phyloP scores from a whole-genome alignment of 371 early-diverging fungal genomes.

The Mucor ambiguus region DNA sequence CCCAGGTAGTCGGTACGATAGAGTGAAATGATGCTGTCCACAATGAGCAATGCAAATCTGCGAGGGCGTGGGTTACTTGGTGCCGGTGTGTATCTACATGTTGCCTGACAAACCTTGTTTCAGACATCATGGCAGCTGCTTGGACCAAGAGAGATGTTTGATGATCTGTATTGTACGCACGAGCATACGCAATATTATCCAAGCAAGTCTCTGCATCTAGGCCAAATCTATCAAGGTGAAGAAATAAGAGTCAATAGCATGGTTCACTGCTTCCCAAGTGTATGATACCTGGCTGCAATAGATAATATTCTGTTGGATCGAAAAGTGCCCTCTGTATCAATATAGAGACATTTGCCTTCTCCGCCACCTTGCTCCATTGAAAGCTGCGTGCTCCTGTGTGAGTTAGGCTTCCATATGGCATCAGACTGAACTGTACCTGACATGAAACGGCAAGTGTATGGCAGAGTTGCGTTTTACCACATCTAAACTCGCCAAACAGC shows the following conservation, averaged over 20 bases:
- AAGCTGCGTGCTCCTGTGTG: constrained; percentile 57
- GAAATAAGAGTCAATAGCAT: background rate
- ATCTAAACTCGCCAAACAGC: constrained; percentile 98
- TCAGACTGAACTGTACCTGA: constrained; percentile 62
- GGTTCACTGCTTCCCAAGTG: background rate
- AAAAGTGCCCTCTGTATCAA: constrained; percentile 99
- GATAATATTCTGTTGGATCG: constrained; percentile 92
- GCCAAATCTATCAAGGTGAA: constrained; percentile 50
- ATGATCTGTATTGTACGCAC: constrained; percentile 99
- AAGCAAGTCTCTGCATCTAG: constrained; percentile 90
- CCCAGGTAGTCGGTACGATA: constrained; percentile 99
- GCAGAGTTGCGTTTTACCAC: constrained; percentile 98
- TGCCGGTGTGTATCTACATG: background rate
- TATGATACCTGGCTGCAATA: constrained; percentile 89
- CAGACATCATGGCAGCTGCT: constrained; percentile 98
- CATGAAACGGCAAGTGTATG: constrained; percentile 97
- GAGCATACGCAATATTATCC: constrained; percentile 96
- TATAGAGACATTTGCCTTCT: constrained; percentile 97
- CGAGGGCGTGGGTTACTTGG: background rate
- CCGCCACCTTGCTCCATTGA: constrained; percentile 89
- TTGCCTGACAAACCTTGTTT: constrained; percentile 51
- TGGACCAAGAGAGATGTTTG: constrained; percentile 90
- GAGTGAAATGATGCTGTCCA: constrained; percentile 96
- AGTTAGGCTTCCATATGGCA: background rate
- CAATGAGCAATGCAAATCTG: constrained; percentile 89